These are phyloP conservation scores for Cytospora paraplurivora DNA, from an alignment of 2,329 filamentous ascomycete genomes.

Conservation along the genomic window DNA sequence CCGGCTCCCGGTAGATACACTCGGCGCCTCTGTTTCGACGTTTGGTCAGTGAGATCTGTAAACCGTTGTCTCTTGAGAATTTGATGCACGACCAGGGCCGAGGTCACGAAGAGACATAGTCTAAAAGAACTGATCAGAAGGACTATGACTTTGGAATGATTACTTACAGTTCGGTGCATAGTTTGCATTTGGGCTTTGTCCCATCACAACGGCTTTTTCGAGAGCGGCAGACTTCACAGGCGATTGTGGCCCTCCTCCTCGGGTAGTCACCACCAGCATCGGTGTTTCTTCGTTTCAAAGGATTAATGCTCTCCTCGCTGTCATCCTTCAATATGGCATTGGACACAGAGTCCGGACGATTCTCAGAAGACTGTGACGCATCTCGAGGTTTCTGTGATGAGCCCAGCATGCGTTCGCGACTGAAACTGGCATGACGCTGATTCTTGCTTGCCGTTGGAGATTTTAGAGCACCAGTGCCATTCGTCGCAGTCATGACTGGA, in stretches of 20 bases:
- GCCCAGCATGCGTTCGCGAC: slow-evolving; percentile 56
- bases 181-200: slow-evolving; percentile 78
- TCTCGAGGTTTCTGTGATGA: slow-evolving; percentile 57
- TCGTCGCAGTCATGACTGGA: slow-evolving; percentile 45
- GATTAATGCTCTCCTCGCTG: slow-evolving; percentile 58
- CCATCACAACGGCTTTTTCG: slow-evolving; percentile 80
- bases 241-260: slow-evolving; percentile 65
- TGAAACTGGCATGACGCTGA: slow-evolving; percentile 52
- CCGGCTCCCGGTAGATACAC: slow-evolving; percentile 82
- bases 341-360: slow-evolving; percentile 44
- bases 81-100: not conserved
- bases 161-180: slow-evolving; percentile 61
- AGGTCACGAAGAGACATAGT: no score
- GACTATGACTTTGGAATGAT: not conserved
- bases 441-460: slow-evolving; percentile 53
- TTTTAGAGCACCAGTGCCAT: slow-evolving; percentile 44
- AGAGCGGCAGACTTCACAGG: slow-evolving; percentile 78
- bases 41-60: not conserved
- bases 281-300: slow-evolving; percentile 63
- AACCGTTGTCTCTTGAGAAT: not conserved
- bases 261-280: slow-evolving; percentile 66
- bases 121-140: no score
- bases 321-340: slow-evolving; percentile 49
- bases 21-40: slow-evolving; percentile 61
- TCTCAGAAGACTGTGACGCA: slow-evolving; percentile 57